Evolutionary conservation across 371 early-diverging fungal genomes (phyloP), one percentile per base, ranked within the genome.

Genomic region (Mucor sp.): DNA sequence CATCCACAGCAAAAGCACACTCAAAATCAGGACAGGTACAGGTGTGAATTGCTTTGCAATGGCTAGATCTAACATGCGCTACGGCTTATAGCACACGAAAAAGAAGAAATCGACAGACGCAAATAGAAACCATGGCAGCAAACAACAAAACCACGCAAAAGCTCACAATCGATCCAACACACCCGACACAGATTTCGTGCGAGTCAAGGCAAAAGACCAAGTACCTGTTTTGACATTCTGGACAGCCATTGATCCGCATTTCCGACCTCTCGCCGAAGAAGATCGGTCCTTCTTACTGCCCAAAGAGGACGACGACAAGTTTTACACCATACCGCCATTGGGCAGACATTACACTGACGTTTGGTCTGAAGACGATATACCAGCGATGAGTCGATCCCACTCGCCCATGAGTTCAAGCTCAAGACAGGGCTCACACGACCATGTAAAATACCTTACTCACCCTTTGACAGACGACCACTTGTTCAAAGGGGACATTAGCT

Each of bases 331-430:
- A 58, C 94, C 95, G 11, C 85, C 89, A 6, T 82, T 94, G 6
- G 97, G 95, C 8, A 83, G 82, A 43, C 88, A 89, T 62, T 96
- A 94, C 66, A 69, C 83, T 2, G 91, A 94, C 43, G 85, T 81
- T 25, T 96, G 95, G 95, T 87, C 90, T 9, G 94, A 92, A 59
- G 95, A 97, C 71, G 96, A 96, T 19, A 72, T 85, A 58, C 90
- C 87, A 27, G 80, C 84, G 32, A 79, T 84, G 72, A 75, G 71
- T 28, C 60, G 73, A 37, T 70, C 77, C 57, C 72, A 62, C 78
- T 79, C 62, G 23, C 62, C 62, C 2, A 74, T 78, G 30, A 61
- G 67, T 37, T 55, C 67, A 14, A 72, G 72, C 28, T 72, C 72
- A 35, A 48, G 72, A 44, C 72, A 72, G 19, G 67, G 70, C 17